These are phyloP conservation scores for Phytophthora pistaciae DNA, from an alignment of 352 stramenopile species.

Conservation along the genomic window DNA sequence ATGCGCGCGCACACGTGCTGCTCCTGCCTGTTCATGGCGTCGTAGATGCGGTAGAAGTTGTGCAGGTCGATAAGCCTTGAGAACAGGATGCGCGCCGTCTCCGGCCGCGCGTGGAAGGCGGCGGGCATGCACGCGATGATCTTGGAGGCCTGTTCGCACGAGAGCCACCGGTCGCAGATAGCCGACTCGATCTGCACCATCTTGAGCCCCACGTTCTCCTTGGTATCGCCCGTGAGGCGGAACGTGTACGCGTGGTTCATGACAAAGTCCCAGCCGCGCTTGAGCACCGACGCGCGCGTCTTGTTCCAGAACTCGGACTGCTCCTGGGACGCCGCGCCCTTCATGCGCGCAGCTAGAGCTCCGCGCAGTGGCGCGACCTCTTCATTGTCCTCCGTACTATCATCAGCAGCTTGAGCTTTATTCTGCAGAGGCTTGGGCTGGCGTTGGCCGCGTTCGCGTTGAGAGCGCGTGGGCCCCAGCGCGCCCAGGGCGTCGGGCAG, in stretches of 20 bases:
- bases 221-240: conserved; percentile 57
- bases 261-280: conserved; percentile 46
- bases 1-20: conserved; percentile 55
- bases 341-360: conserved; percentile 4
- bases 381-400: conserved; percentile 6
- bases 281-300: conserved; percentile 53
- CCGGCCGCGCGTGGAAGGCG: conserved; percentile 61
- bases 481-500: conserved; percentile 25
- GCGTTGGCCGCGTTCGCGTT: conserved; percentile 17
- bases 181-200: conserved; percentile 86
- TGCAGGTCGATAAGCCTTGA: conserved; percentile 76
- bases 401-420: conserved; percentile 6
- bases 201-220: conserved; percentile 78
- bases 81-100: conserved; percentile 82
- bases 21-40: conserved; percentile 55
- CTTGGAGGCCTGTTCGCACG: conserved; percentile 66
- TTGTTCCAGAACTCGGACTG: conserved; percentile 65
- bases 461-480: conserved; percentile 27
- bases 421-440: conserved; percentile 3
- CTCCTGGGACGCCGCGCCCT: conserved; percentile 25
- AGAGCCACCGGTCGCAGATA: conserved; percentile 83
- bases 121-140: conserved; percentile 83
- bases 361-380: conserved; percentile 1
- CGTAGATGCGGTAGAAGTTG: conserved; percentile 72
- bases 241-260: conserved; percentile 50